These are phyloP conservation scores for Eucalyptus grandis DNA, from an alignment of 345 rosid genomes.

Conservation along the genomic window DNA sequence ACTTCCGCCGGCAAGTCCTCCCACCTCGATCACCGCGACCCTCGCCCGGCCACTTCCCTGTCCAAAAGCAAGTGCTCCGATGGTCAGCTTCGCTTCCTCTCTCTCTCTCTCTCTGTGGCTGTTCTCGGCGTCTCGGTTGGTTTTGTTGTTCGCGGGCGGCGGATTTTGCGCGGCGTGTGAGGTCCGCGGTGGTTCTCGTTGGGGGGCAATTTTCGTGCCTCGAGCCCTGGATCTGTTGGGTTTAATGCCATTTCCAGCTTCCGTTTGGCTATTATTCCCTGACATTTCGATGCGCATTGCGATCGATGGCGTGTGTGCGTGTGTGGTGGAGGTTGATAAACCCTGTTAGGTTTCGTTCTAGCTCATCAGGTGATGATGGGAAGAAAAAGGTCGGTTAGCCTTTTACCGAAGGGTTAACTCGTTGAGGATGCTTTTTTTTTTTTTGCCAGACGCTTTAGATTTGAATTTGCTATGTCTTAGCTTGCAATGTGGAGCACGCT, in stretches of 20 bases:
- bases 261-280: not conserved
- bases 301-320: not conserved
- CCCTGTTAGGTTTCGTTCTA: not conserved
- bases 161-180: not conserved
- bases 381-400: not conserved
- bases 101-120: not conserved
- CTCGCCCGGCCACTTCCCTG: conserved; percentile 30
- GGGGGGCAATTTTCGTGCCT: not conserved
- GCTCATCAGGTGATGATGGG: not conserved
- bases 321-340: not conserved
- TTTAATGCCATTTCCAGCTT: not conserved
- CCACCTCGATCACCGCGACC: conserved; percentile 48
- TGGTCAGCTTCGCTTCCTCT: conserved; percentile 22
- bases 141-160: not conserved
- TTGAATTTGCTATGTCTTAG: not conserved
- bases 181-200: not conserved
- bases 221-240: not conserved
- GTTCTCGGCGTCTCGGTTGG: not conserved
- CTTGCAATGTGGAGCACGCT: not conserved
- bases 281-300: not conserved
- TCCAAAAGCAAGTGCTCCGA: conserved; percentile 53
- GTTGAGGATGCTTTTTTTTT: not conserved
- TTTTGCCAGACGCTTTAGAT: not conserved
- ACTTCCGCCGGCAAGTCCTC: conserved; percentile 66
- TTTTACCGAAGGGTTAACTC: not conserved